Base-by-base conservation (phyloP, 495 filamentous ascomycete species). In the Amphirosellinia nigrospora region DNA sequence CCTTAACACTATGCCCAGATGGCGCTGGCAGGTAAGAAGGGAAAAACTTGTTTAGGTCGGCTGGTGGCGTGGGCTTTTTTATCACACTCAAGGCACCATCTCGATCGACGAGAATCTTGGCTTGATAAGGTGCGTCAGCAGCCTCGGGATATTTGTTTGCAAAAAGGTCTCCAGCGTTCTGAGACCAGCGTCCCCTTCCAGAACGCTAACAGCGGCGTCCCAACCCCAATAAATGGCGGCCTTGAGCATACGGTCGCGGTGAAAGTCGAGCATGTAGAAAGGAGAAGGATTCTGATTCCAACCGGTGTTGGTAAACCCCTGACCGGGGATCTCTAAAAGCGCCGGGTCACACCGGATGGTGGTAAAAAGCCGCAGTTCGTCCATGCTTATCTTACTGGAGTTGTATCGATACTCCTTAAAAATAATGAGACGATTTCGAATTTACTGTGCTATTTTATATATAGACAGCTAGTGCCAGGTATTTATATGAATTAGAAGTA, bases 251-350 rank as follows among this genome's bases (percentile, higher is more conserved):
- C 86, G 93, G 74, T 96, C 91, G 26, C 87, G 89, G 78, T 98
- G 95, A 79, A 90, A 90, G 53, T 86, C 80, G 15, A 97, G 86
- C 82, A 98, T 92, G 81, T 97, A 97, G 74, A 96, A 91, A 1
- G 89, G 89, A n/a, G 87, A 89, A 23, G 82, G 70, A 23, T 83
- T 80, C 62, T 75, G 70, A 52, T 87, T 83, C 80, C 84, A 83
- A 45, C 82, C 72, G 32, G 73, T 69, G 62, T 82, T 59, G 28
- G 63, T 43, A 71, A 83, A 78, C 5, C 75, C 78, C 32, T 74
- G 75, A 36, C 52, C 64, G 10, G 80, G 68, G 19, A 81, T 70
- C 58, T 76, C 61, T 7, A 84, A 79, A 36, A 97, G 88, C 7
- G 77, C 71, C 10, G 88, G 89, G 72, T 97, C 94, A 78, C 91